Conservation (phyloP, 345 rosid species). For the Acer yangbiense region DNA sequence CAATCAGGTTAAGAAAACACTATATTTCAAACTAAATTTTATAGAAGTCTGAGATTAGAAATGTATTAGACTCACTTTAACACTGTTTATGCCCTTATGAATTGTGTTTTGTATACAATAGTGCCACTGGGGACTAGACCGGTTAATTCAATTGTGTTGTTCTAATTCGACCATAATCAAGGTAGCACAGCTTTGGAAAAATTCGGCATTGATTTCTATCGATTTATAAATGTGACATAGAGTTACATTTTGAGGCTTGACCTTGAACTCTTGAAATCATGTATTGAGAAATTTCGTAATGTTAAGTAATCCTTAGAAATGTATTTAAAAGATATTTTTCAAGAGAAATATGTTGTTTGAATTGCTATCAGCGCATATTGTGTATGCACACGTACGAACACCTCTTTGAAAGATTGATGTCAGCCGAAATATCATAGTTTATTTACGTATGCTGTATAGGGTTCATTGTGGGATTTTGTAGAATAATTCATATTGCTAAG, state of each 20-base stretch:
- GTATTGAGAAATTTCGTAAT: neutral
- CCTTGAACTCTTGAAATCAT: neutral
- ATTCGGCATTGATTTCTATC: neutral
- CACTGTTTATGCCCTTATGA: neutral
- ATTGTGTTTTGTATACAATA: neutral
- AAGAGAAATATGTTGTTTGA: neutral
- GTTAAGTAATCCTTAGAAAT: neutral
- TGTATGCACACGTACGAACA: neutral
- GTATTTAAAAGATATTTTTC: neutral
- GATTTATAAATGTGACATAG: neutral
- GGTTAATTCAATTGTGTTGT: neutral
- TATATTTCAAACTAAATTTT: neutral
- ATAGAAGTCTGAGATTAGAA: neutral
- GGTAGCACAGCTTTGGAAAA: neutral
- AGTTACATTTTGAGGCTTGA: neutral
- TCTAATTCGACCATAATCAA: slow-evolving; percentile 2
- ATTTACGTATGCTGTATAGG: neutral
- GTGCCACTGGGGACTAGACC: neutral
- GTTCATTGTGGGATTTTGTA: neutral
- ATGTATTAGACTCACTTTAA: neutral
- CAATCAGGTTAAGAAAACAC: slow-evolving; percentile 50
- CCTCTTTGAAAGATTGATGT: no score
- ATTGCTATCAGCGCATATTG: neutral
- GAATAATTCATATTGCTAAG: neutral
- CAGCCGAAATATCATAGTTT: no score